Conservation (phyloP, 805 yeast genomes). For the Cyberlindnera samutprakarnensis region DNA sequence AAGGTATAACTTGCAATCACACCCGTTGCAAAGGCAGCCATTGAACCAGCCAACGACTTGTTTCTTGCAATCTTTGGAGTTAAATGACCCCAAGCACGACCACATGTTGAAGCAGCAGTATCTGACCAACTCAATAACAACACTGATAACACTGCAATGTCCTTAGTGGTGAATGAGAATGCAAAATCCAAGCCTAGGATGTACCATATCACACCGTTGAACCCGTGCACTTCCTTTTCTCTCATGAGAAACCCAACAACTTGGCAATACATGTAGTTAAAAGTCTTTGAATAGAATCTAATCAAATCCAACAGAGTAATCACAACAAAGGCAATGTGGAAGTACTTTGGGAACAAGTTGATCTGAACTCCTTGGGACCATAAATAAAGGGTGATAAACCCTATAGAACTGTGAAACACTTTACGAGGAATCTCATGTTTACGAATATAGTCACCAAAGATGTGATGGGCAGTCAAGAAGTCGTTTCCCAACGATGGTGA, state of each 20-base stretch:
- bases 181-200: conserved; percentile 71
- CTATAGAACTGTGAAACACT: conserved; percentile 81
- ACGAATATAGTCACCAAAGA: conserved; percentile 47
- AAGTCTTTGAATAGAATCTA: conserved; percentile 51
- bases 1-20: conserved; percentile 53
- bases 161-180: conserved; percentile 67
- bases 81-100: conserved; percentile 75
- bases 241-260: conserved; percentile 79
- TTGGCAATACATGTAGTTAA: conserved; percentile 62
- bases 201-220: conserved; percentile 88
- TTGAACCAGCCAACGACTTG: conserved; percentile 85
- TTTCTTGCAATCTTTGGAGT: conserved; percentile 70
- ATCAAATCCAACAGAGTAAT: conserved; percentile 60
- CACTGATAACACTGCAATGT: conserved; percentile 68
- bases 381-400: conserved; percentile 67
- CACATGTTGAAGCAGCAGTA: conserved; percentile 92
- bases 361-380: conserved; percentile 57
- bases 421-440: conserved; percentile 90
- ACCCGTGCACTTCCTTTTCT: conserved; percentile 61
- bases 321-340: conserved; percentile 44
- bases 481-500: conserved; percentile 15
- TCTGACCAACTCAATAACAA: conserved; percentile 93
- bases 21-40: conserved; percentile 80
- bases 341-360: conserved; percentile 49
- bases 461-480: conserved; percentile 31